A percentile compares a stretch with the other conserved stretches of the same genome.
phyloP scores from a whole-genome alignment of 2,329 filamentous ascomycete genomes.

The Myrmaecium sp. region DNA sequence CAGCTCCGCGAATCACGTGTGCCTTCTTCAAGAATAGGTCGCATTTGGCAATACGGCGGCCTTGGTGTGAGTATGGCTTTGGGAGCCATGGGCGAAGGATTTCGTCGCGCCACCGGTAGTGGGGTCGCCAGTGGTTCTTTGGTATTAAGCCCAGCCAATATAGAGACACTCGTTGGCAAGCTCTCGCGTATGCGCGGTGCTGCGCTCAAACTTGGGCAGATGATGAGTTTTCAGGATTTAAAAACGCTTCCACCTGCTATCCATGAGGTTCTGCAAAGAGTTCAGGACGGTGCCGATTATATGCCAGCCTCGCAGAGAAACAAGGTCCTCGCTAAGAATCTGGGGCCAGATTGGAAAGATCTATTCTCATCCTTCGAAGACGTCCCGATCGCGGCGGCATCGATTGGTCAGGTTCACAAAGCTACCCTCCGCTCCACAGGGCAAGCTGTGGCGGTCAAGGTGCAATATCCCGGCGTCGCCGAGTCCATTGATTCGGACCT shows the following conservation, averaged over 20 bases:
- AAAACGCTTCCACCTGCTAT: conserved; percentile 85
- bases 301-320: conserved; percentile 93
- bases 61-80: conserved; percentile 91
- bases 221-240: conserved; percentile 92
- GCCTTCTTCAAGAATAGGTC: conserved; percentile 68
- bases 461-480: conserved; percentile 93
- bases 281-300: conserved; percentile 93
- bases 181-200: conserved; percentile 93
- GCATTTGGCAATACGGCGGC: conserved; percentile 89
- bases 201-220: conserved; percentile 91
- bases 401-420: conserved; percentile 89
- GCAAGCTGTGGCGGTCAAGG: conserved; percentile 75
- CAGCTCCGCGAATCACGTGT: conserved; percentile 77
- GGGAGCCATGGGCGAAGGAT: conserved; percentile 69
- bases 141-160: conserved; percentile 75
- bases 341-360: conserved; percentile 71
- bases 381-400: conserved; percentile 82
- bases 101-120: conserved; percentile 63
- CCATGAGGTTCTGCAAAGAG: conserved; percentile 76
- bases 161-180: conserved; percentile 84
- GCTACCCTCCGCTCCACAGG: conserved; percentile 62
- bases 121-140: conserved; percentile 47
- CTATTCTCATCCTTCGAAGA: conserved; percentile 78
- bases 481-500: conserved; percentile 93
- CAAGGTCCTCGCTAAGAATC: conserved; percentile 59